Conservation (phyloP, 306 rosid species). For the Styphnolobium japonicum region DNA sequence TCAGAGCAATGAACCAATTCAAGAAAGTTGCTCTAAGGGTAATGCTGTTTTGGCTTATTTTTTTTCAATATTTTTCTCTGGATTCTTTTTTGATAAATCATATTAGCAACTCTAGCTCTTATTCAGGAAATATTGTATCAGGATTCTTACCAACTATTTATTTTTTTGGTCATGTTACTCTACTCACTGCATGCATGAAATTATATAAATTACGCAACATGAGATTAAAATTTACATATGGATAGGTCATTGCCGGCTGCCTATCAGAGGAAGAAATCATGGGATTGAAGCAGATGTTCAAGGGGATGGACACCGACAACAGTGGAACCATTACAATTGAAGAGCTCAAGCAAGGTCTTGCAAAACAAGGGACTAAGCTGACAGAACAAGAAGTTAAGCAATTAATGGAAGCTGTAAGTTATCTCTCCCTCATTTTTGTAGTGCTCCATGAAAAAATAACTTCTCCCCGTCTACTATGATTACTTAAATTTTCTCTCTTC, state of each 20-base stretch:
- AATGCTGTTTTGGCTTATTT: slow-evolving; percentile 4
- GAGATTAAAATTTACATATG: background rate
- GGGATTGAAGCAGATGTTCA: slow-evolving; percentile 97
- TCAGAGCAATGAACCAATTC: slow-evolving; percentile 95
- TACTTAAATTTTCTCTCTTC: background rate
- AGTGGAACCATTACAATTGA: slow-evolving; percentile 96
- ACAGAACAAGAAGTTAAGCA: slow-evolving; percentile 84
- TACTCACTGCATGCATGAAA: background rate
- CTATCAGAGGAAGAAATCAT: slow-evolving; percentile 96
- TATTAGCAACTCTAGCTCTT: background rate
- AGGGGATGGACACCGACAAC: slow-evolving; percentile 81
- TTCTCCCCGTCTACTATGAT: background rate
- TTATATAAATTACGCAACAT: background rate
- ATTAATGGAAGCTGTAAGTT: slow-evolving; percentile 89
- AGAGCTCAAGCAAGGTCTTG: slow-evolving; percentile 94
- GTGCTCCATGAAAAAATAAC: background rate
- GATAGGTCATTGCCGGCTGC: slow-evolving; percentile 92
- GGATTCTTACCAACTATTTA: background rate
- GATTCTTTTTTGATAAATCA: background rate
- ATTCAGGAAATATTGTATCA: background rate
- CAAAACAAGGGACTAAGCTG: slow-evolving; percentile 89
- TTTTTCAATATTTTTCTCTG: background rate
- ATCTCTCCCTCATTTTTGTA: background rate
- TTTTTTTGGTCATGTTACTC: background rate
- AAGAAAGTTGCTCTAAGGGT: slow-evolving; percentile 95